Percentiles rank a stretch among this genome's conserved stretches.
These are phyloP conservation scores for Collariella sp. DNA, from an alignment of 495 filamentous ascomycete species.

Conservation along the genomic window DNA sequence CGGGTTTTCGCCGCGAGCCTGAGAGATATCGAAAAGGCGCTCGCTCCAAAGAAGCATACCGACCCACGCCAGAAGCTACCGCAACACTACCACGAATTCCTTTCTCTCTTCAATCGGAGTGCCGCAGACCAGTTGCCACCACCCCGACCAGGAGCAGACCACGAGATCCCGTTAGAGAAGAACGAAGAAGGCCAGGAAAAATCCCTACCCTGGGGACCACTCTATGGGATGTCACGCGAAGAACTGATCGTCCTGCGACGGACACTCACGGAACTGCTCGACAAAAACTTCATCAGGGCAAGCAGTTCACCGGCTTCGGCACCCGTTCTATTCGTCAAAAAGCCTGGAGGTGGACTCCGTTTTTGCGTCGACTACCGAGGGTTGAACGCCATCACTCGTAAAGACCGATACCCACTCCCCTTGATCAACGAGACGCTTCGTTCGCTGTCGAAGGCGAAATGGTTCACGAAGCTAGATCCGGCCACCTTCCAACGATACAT, in stretches of 20 bases:
- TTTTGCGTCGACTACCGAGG: constrained; percentile 41
- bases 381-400: constrained; percentile 36
- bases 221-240: constrained; percentile 21
- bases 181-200: not conserved
- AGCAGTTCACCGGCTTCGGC: constrained; percentile 11
- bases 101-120: not conserved
- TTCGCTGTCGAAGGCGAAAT: constrained; percentile 20
- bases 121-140: not conserved
- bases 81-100: not conserved
- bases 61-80: not conserved
- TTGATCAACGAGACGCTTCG: constrained; percentile 38
- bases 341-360: constrained; percentile 25
- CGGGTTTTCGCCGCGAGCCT: not conserved
- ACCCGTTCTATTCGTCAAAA: constrained; percentile 32
- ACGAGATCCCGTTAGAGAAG: not conserved
- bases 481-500: constrained; percentile 25
- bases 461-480: constrained; percentile 41
- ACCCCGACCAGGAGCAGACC: not conserved
- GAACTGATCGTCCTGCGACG: constrained; percentile 18
- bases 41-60: not conserved
- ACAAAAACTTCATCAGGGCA: constrained; percentile 6
- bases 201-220: not conserved
- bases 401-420: constrained; percentile 37
- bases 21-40: not conserved
- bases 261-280: constrained; percentile 4